Base-by-base conservation (phyloP, 805 yeast species). In the Myxozyma monticola region DNA sequence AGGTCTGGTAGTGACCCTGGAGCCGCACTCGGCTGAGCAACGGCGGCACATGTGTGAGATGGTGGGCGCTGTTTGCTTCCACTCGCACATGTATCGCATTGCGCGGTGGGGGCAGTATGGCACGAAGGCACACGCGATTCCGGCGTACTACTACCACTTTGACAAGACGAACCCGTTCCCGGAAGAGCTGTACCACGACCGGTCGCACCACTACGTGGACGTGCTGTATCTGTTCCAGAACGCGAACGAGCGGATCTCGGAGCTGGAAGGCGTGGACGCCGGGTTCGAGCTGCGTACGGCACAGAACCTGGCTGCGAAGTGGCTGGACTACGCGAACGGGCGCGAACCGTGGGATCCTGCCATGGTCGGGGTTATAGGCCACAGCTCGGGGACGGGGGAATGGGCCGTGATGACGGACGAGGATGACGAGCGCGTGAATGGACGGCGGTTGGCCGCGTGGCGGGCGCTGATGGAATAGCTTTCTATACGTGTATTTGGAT, bases 161-260 rank as follows among this genome's bases (percentile, higher is more conserved):
- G 50, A 50, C 44, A 50, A 50, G 44, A 37, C 42, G 14, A 50
- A 50, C 26, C 54, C 54, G 39, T 37, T 40, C n/a, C 44, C 43
- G 10, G 30, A 30, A 8, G 35, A 28, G 29, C 24, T n/a, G 7
- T 50, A 45, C 29, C 40, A 37, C 33, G 35, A 35, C 18, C 37
- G 28, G 21, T 45, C 54, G 8, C 54, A 50, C 26, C 54, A 50
- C 37, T 45, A 37, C 18, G 31, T 50, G n/a, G 54, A 50, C 21
- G 42, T 36, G n/a, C 18, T 50, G 1, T 41, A 50, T 30, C 25
- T 50, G 7, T 45, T 50, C 28, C 43, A 41, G 28, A 50, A 45
- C 39, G 47, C 39, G 37, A 22, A 6, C 33, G 43, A 40, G 15
- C 42, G 47, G 21, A 37, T 36, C 2, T 25, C 29, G 9, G 38